A percentile compares a stretch with the other conserved stretches of the same genome.
Conservation (phyloP, 768 basidiomycete genomes). For the Austroboletus eburneus region DNA sequence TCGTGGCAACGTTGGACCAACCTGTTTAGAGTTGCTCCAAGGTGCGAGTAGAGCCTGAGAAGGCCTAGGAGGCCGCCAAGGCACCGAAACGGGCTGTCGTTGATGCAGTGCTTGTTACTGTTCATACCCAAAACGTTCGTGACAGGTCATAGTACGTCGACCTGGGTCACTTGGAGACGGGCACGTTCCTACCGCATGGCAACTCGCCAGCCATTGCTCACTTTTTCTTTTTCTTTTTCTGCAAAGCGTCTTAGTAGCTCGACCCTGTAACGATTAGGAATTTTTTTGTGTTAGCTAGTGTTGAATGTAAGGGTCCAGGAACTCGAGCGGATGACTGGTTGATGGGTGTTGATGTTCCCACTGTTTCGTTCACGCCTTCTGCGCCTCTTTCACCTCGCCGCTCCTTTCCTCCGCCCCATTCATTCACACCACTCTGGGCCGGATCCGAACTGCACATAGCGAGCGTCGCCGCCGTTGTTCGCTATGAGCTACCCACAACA, state of each 20-base stretch:
- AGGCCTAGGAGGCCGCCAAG: too few species aligned
- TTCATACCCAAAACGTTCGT: too few species aligned
- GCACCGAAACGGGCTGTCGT: too few species aligned
- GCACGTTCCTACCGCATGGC: constrained; percentile 13
- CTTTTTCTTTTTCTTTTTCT: background rate
- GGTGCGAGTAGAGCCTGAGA: too few species aligned
- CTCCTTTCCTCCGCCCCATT: constrained; percentile 11
- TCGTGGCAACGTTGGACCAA: too few species aligned
- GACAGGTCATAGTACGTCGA: background rate
- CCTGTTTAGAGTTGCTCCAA: constrained; percentile 4
- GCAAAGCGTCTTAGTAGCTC: background rate
- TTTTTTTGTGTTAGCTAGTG: too few species aligned
- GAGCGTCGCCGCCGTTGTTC: constrained; percentile 3
- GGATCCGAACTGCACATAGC: background rate
- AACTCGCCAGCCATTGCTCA: background rate
- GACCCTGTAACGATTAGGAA: too few species aligned
- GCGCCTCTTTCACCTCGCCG: constrained; percentile 11
- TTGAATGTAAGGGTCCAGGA: too few species aligned
- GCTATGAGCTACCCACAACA: constrained; percentile 40
- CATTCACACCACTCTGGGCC: background rate
- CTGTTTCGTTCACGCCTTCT: constrained; percentile 12
- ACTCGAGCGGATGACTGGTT: constrained; percentile 14
- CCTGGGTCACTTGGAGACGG: background rate
- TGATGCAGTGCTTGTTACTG: too few species aligned
- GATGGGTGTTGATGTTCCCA: constrained; percentile 1